phyloP scores from a whole-genome alignment of 768 basidiomycete genomes.

The Agaricus sinodeliciosus region DNA sequence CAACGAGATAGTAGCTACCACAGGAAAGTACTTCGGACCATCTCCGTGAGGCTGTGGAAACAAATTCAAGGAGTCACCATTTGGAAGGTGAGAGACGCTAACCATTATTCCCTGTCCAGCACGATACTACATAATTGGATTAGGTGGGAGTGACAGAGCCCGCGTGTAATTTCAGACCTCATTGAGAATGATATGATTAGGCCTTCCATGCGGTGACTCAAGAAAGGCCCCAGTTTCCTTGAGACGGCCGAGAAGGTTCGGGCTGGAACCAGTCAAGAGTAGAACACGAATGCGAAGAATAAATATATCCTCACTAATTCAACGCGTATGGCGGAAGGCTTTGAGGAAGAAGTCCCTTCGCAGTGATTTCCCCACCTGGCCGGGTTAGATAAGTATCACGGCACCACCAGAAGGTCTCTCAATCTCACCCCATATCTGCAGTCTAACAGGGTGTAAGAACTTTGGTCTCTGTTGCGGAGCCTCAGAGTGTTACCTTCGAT shows the following conservation, averaged over 20 bases:
- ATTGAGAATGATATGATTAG: conserved; percentile 89
- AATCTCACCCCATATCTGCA: conserved; percentile 66
- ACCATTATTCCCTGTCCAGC: conserved; percentile 94
- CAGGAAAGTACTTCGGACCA: conserved; percentile 81
- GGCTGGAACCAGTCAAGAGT: conserved; percentile 37
- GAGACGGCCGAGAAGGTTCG: conserved; percentile 70
- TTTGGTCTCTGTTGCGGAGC: not conserved
- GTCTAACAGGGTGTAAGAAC: conserved; percentile 27
- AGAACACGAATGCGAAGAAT: not conserved
- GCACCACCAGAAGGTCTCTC: not conserved
- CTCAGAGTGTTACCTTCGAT: conserved; percentile 46
- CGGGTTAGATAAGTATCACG: conserved; percentile 1
- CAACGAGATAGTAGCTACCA: conserved; percentile 87
- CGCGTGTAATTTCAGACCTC: conserved; percentile 41
- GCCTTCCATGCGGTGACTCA: conserved; percentile 54
- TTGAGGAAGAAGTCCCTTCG: conserved; percentile 61
- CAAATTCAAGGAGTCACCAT: conserved; percentile 10
- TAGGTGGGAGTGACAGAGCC: not conserved
- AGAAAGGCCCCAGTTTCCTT: conserved; percentile 55
- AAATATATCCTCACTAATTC: conserved; percentile 44
- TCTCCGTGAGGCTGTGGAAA: conserved; percentile 79
- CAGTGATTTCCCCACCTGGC: conserved; percentile 67
- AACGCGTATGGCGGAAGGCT: conserved; percentile 65
- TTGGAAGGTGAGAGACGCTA: conserved; percentile 15
- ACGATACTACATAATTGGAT: conserved; percentile 50